Base-by-base conservation (phyloP, 352 stramenopile species). In the Phytophthora tentaculata region DNA sequence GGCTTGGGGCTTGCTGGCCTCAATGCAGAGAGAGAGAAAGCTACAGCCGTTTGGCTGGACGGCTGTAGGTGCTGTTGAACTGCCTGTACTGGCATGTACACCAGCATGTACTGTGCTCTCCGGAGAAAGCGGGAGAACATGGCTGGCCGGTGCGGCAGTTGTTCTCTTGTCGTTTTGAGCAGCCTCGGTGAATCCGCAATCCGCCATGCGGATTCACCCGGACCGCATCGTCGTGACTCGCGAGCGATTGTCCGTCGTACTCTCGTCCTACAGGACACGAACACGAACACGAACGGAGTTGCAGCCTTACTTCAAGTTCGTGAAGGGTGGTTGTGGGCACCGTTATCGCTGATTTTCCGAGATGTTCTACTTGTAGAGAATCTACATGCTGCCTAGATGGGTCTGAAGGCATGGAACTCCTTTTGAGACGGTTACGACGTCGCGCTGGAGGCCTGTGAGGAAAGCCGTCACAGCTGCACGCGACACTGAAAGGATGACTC, bases 101-200 rank as follows among this genome's bases (percentile, higher is more conserved):
- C 23, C 58, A 22, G 37, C 26, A 28, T 22, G 22, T 32, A 12
- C 8, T 55, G 45, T 44, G 16, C 26, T 23, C 24, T 48, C 47
- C 51, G 37, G 53, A 69, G 44, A 73, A 69, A 67, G 57, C 56
- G 49, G 49, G 64, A 71, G 17, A 51, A 71, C n/a, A n/a, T 67
- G 13, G 35, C 14, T 43, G 35, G n/a, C 35, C 28, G 19, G 23
- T 9, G 19, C 2, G 22, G 49, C n/a, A n/a, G 10, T 71, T 71
- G 64, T 71, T 50, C 50, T 71, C 57, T 68, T 68, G 64, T 69
- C 45, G 43, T 32, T 57, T 48, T 19, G 9, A 9, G 32, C 35
- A n/a, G 24, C 16, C 47, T 52, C 52, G 49, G 55, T 64, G 54
- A 62, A 58, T 19, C 43, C 32, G 51, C 22, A 37, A n/a, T n/a